Evolutionary conservation across 2,329 filamentous ascomycete genomes (phyloP).

Genomic region (Colletotrichum horii): DNA sequence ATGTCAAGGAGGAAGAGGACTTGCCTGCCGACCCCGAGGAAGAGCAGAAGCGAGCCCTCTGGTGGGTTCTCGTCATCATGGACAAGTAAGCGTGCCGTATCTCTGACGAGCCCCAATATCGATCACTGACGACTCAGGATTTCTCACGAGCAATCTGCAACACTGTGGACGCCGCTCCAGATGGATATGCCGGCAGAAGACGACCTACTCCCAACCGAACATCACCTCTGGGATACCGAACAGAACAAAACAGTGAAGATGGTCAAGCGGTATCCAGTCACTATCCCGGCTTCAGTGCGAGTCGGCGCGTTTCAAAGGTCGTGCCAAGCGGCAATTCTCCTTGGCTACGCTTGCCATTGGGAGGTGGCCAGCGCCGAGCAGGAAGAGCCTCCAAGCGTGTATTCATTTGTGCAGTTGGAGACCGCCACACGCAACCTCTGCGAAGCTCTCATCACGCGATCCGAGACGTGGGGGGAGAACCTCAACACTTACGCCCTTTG

Average conservation of each 20-base stretch:
- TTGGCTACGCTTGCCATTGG: conserved; percentile 33
- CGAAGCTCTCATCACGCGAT: conserved; percentile 37
- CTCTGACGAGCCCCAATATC: background rate
- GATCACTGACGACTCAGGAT: conserved; percentile 26
- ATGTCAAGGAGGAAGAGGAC: conserved; percentile 34
- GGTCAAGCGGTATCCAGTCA: conserved; percentile 31
- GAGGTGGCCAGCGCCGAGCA: conserved; percentile 23
- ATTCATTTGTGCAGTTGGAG: conserved; percentile 36
- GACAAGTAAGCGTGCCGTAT: conserved; percentile 37
- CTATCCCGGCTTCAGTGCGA: conserved; percentile 31
- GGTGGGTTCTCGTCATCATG: conserved; percentile 49
- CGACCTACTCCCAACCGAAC: conserved; percentile 37
- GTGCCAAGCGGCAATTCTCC: conserved; percentile 39
- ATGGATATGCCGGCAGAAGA: conserved; percentile 40
- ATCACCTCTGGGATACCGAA: conserved; percentile 35
- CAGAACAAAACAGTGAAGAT: conserved; percentile 25
- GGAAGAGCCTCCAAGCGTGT: conserved; percentile 25
- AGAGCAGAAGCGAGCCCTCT: conserved; percentile 45
- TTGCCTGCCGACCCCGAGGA: conserved; percentile 33
- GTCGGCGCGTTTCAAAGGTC: conserved; percentile 39
- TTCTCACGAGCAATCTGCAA: conserved; percentile 34
- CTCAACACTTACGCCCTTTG: conserved; percentile 40
- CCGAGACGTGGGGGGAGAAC: conserved; percentile 38
- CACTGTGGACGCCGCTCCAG: conserved; percentile 36
- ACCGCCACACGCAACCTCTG: conserved; percentile 34